Percentiles rank a stretch among this genome's conserved stretches.
Evolutionary conservation across 371 early-diverging fungal species (phyloP).

Genomic region (Batrachochytrium dendrobatidis): DNA sequence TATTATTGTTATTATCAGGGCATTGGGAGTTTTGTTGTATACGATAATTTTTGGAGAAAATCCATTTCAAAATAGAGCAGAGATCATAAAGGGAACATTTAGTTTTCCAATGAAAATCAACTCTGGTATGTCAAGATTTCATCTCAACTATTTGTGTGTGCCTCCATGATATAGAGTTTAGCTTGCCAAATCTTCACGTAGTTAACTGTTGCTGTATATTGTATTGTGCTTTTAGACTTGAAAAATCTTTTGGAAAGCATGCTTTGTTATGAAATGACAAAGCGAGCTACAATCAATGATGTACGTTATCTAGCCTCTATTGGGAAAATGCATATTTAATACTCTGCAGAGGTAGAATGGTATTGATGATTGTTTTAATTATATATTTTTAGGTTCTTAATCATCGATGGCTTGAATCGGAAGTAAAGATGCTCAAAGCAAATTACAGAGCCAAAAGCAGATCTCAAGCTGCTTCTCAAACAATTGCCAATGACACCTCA

Average conservation of each 20-base stretch:
- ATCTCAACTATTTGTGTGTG: constrained; percentile 5
- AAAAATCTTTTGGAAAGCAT: constrained; percentile 38
- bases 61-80: constrained; percentile 35
- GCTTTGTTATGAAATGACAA: constrained; percentile 34
- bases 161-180: too few relatives aligned
- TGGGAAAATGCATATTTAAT: too few relatives aligned
- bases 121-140: constrained; percentile 6
- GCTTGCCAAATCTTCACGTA: not conserved
- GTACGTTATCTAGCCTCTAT: too few relatives aligned
- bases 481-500: too few relatives aligned
- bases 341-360: too few relatives aligned
- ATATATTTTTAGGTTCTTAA: not conserved
- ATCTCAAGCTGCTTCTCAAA: too few relatives aligned
- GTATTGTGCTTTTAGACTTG: too few relatives aligned
- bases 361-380: too few relatives aligned
- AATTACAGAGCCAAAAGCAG: too few relatives aligned
- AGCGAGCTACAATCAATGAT: constrained; percentile 31
- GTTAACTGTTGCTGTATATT: not conserved
- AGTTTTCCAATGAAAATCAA: constrained; percentile 2
- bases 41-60: constrained; percentile 40
- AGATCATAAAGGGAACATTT: constrained; percentile 22
- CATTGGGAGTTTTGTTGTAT: constrained; percentile 42
- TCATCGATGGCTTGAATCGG: not conserved
- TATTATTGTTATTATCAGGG: constrained; percentile 22
- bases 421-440: not conserved